phyloP scores from a whole-genome alignment of 805 yeast genomes.

The Candida alai region DNA sequence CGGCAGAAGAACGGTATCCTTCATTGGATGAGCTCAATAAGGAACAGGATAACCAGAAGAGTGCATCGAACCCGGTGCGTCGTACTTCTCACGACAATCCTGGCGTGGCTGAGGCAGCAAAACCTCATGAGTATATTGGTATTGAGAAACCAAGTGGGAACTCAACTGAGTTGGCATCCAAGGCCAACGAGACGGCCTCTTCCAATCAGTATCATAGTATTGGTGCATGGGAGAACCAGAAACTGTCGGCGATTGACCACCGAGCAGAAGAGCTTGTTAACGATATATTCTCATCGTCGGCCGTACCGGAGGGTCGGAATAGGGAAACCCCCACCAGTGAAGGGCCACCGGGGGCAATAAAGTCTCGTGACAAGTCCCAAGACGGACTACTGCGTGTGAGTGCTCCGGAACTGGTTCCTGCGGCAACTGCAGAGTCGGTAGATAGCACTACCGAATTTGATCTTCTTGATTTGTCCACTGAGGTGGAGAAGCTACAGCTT shows the following conservation, averaged over 20 bases:
- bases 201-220: constrained; percentile 20
- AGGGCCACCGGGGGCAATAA: background rate
- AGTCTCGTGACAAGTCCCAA: no score
- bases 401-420: no score
- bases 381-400: no score
- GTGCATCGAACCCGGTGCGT: background rate
- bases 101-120: no score
- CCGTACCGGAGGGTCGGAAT: no score
- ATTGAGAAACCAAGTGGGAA: no score
- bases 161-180: no score
- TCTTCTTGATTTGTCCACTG: no score
- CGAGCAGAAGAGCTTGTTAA: constrained; percentile 37
- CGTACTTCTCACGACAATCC: background rate
- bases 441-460: no score
- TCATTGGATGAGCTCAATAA: constrained; percentile 35
- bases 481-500: no score
- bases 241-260: constrained; percentile 19
- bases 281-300: constrained; percentile 27
- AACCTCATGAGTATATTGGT: background rate
- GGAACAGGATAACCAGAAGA: background rate
- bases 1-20: constrained; percentile 39
- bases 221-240: constrained; percentile 37
- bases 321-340: background rate
- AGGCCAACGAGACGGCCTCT: background rate
- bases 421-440: no score